Percentiles rank a stretch among this genome's conserved stretches.
These are phyloP conservation scores for Calonectria naviculata DNA, from an alignment of 2,329 filamentous ascomycete species.

Conservation along the genomic window DNA sequence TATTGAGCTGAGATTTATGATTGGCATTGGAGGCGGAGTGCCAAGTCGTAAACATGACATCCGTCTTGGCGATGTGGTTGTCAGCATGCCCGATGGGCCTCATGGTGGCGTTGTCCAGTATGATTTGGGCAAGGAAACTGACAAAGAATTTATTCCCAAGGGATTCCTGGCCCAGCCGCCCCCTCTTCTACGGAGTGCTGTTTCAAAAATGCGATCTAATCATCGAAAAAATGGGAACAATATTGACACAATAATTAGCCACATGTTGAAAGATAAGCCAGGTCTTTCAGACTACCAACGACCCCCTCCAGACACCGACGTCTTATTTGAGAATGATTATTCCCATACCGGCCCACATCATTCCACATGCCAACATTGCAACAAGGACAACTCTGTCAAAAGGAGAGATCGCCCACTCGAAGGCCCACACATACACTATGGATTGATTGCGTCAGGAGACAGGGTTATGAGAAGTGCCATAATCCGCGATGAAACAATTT, in stretches of 20 bases:
- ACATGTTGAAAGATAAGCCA: no score
- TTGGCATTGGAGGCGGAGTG: slow-evolving; percentile 3
- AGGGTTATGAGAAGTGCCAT: neutral
- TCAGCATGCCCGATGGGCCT: neutral
- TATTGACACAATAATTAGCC: neutral
- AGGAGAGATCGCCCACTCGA: neutral
- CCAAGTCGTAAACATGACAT: neutral
- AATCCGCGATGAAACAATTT: neutral
- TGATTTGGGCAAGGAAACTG: neutral
- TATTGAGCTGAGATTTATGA: neutral
- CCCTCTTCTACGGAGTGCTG: neutral
- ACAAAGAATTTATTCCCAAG: neutral
- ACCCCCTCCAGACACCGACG: no score
- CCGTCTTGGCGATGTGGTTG: neutral
- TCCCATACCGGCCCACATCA: no score
- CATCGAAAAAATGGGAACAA: neutral
- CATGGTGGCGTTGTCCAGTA: neutral
- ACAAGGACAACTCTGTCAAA: neutral
- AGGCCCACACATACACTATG: neutral
- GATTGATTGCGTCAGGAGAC: neutral
- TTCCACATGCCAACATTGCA: no score
- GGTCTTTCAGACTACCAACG: no score
- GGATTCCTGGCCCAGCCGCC: neutral
- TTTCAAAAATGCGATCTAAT: neutral
- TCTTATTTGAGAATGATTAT: no score